phyloP scores from a whole-genome alignment of 108 stramenopile species.

The Cylindrotheca closterium region DNA sequence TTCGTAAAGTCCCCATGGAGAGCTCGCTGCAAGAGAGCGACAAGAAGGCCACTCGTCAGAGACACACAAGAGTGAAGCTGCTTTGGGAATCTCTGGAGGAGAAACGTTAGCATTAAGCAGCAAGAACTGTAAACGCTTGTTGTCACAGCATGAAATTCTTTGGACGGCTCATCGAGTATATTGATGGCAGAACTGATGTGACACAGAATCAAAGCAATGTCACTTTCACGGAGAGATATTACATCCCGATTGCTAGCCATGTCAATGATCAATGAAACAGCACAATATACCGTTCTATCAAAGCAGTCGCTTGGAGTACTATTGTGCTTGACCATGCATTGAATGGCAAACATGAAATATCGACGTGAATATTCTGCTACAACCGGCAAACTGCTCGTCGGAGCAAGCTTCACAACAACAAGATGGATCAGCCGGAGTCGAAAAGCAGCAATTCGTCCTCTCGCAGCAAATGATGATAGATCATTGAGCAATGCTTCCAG shows the following conservation, averaged over 20 bases:
- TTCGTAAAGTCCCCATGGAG: slow-evolving; percentile 28
- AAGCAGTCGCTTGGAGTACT: background rate
- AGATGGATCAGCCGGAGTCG: slow-evolving; percentile 13
- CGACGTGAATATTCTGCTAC: slow-evolving; percentile 9
- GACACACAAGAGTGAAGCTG: slow-evolving; percentile 70
- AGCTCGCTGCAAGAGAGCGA: slow-evolving; percentile 35
- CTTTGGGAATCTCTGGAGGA: slow-evolving; percentile 74
- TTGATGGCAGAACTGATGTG: slow-evolving; percentile 36
- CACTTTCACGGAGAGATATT: slow-evolving; percentile 48
- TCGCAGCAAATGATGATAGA: slow-evolving; percentile 1
- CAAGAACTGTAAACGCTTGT: slow-evolving; percentile 39
- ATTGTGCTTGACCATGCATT: background rate
- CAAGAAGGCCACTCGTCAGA: slow-evolving; percentile 39
- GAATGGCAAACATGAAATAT: slow-evolving; percentile 3
- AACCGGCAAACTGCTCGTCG: background rate
- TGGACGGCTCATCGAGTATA: background rate
- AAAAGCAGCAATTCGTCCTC: background rate
- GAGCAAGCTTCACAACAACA: slow-evolving; percentile 8
- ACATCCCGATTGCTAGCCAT: slow-evolving; percentile 56
- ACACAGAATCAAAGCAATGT: slow-evolving; percentile 56
- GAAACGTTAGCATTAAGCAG: slow-evolving; percentile 43
- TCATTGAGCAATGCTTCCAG: slow-evolving; percentile 9
- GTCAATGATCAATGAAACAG: slow-evolving; percentile 25
- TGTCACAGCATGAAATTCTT: slow-evolving; percentile 3
- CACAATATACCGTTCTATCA: background rate